Base-by-base conservation (phyloP, 441 rosid species). In the Monsonia emarginata region DNA sequence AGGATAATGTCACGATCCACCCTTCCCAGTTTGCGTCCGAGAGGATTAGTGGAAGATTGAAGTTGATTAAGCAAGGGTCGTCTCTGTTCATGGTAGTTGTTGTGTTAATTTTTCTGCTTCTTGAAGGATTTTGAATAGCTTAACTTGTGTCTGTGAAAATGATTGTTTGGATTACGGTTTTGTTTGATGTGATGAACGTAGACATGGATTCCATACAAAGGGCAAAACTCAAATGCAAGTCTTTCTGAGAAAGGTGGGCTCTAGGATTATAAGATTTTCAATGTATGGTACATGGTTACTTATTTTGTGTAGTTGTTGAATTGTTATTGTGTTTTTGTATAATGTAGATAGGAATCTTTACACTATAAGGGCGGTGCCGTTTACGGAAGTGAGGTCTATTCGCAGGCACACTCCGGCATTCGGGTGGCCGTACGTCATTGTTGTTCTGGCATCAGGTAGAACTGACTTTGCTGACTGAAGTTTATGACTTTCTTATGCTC, bases 171-270 rank as follows among this genome's bases (percentile, higher is more conserved):
- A 9, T 38, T 27, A 40, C 44, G 5, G 5, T 14, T 36, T 61
- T 72, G 30, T 28, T 42, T 62, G n/a, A 38, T 72, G 31, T 57
- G 8, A 56, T 74, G 58, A 52, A 19, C 10, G 63, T 78, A 91
- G 99, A 82, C 92, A 16, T 95, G 99, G 99, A 85, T 75, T 79
- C 99, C 99, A 1, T 89, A 85, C 81, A 87, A 88, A 82, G 96
- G 88, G 27, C 90, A 87, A 67, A 77, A 67, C 67, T 73, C 97
- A 1, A 86, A 78, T 62, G 85, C 90, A 0, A 87, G 81, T 77
- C 65, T 89, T 26, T 76, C 95, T 42, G 97, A 87, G 86, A 88
- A 77, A 91, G 98, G 99, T 91, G 58, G 46, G 60, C 28, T 22
- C 60, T 22, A 22, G 16, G 22, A 28, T 54, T 22, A 31, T 54